Percentiles rank a stretch among this genome's conserved stretches.
Conservation (phyloP, 2,329 filamentous ascomycete species). For the Diplocarpon mali region DNA sequence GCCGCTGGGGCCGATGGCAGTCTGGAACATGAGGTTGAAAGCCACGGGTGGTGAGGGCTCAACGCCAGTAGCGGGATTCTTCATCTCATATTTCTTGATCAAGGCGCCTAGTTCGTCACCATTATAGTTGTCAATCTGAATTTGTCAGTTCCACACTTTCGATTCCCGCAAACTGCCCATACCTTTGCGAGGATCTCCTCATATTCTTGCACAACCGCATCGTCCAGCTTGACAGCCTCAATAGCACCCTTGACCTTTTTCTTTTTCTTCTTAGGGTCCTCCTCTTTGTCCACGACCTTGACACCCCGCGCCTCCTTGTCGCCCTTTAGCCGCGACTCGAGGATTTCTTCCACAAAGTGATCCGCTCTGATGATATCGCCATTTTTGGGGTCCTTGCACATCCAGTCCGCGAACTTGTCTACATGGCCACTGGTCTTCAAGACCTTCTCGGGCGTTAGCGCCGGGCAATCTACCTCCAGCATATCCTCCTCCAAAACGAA, state of each 20-base stretch:
- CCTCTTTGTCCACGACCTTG: slow-evolving; percentile 67
- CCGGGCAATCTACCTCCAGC: slow-evolving; percentile 72
- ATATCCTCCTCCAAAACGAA: slow-evolving; percentile 66
- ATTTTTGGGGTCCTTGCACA: slow-evolving; percentile 97
- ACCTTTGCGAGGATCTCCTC: slow-evolving; percentile 74
- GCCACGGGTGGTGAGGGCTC: slow-evolving; percentile 71
- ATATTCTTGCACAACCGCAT: slow-evolving; percentile 78
- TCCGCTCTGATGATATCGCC: slow-evolving; percentile 95
- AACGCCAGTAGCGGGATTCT: slow-evolving; percentile 70
- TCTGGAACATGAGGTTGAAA: slow-evolving; percentile 99
- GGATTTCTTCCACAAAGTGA: slow-evolving; percentile 89
- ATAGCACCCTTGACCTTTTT: slow-evolving; percentile 73
- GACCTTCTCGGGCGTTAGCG: slow-evolving; percentile 84
- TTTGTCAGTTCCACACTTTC: slow-evolving; percentile 10
- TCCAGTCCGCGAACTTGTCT: slow-evolving; percentile 91
- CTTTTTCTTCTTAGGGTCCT: slow-evolving; percentile 64
- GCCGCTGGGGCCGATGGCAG: slow-evolving; percentile 83
- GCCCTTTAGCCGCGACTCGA: slow-evolving; percentile 77
- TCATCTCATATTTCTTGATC: slow-evolving; percentile 85
- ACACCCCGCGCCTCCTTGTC: slow-evolving; percentile 87
- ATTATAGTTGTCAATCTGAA: slow-evolving; percentile 81
- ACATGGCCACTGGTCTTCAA: slow-evolving; percentile 95
- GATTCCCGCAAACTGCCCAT: slow-evolving; percentile 2
- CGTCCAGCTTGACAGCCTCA: slow-evolving; percentile 75
- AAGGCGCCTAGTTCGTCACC: slow-evolving; percentile 76